phyloP scores from a whole-genome alignment of 306 rosid genomes.

The Fragaria nilgerrensis region DNA sequence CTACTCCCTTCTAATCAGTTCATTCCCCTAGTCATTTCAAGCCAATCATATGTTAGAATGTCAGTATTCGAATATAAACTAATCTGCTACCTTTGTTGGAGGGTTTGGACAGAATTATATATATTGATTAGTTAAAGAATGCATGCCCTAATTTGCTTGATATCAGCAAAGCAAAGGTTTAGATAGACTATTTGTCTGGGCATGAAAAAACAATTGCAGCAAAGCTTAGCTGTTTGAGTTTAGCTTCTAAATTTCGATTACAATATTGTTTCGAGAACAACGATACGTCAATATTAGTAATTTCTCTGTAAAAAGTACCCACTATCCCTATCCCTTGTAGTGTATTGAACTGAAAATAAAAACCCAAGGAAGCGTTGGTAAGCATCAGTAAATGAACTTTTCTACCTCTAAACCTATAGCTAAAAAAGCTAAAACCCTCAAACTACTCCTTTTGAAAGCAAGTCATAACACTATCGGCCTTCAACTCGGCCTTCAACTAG shows the following conservation, averaged over 20 bases:
- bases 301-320: not conserved
- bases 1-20: not conserved
- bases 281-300: not conserved
- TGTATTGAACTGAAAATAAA: not conserved
- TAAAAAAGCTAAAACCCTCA: not conserved
- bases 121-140: not conserved
- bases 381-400: not conserved
- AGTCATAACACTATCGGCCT: not conserved
- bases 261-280: not conserved
- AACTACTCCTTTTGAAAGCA: not conserved
- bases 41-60: slow-evolving; percentile 38
- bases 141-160: slow-evolving; percentile 7
- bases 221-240: not conserved
- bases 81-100: slow-evolving; percentile 14
- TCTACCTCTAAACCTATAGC: not conserved
- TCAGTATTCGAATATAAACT: slow-evolving; percentile 6
- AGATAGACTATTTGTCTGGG: slow-evolving; percentile 5
- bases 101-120: not conserved
- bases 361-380: slow-evolving; percentile 4
- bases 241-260: not conserved
- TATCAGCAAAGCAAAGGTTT: slow-evolving; percentile 6
- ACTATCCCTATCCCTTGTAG: not conserved
- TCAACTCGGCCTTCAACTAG: not conserved
- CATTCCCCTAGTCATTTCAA: slow-evolving; percentile 12
- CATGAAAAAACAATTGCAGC: not conserved